A percentile compares a stretch with the other conserved stretches of the same genome.
phyloP scores from a whole-genome alignment of 2,329 filamentous ascomycete genomes.

The Tolypocladium cylindrosporum region DNA sequence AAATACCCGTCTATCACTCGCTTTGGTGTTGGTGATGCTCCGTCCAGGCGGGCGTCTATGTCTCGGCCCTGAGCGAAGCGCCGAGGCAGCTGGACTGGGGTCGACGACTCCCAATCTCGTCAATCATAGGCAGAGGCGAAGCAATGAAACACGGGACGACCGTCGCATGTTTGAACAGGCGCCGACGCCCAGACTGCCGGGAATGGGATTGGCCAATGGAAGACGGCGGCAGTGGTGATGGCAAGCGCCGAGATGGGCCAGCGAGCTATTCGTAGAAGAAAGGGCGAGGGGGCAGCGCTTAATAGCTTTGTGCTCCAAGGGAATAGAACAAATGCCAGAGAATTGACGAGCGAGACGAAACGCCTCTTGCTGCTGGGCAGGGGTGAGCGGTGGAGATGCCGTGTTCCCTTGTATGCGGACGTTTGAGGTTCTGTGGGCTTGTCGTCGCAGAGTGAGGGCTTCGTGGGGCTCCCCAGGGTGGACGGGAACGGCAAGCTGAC shows the following conservation, averaged over 20 bases:
- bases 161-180: conserved; percentile 14
- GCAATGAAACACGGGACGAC: conserved; percentile 14
- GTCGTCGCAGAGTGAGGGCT: background rate
- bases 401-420: background rate
- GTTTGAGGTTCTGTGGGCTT: background rate
- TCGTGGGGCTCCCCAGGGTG: background rate
- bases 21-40: background rate
- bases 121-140: conserved; percentile 9
- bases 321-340: background rate
- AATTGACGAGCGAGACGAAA: background rate
- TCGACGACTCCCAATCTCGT: background rate
- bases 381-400: background rate
- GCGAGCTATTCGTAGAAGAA: background rate
- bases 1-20: background rate
- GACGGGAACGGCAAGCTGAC: background rate
- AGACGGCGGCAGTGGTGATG: background rate
- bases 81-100: background rate
- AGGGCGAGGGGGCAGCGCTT: background rate
- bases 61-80: background rate
- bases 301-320: background rate
- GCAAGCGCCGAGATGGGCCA: conserved; percentile 14
- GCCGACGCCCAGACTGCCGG: conserved; percentile 9
- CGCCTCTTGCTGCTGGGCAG: background rate
- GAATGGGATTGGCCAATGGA: conserved; percentile 5
- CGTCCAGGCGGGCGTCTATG: background rate